A percentile compares a stretch with the other conserved stretches of the same genome.
These are phyloP conservation scores for Trypanosoma avium DNA, from an alignment of 208 protist genomes.

Conservation along the genomic window DNA sequence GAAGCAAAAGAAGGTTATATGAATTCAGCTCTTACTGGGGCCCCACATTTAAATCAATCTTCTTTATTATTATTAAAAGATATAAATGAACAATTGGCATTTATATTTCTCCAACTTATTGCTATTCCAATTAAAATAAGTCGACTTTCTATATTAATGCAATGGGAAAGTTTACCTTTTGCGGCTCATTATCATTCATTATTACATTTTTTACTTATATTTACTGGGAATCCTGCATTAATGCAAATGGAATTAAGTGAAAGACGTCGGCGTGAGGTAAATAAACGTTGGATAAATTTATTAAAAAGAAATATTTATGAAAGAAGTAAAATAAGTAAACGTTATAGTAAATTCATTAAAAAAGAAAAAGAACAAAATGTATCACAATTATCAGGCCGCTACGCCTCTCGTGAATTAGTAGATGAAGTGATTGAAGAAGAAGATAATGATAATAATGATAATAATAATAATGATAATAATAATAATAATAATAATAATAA, in stretches of 20 bases:
- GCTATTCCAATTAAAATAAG: constrained; percentile 44
- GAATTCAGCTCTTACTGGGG: neutral
- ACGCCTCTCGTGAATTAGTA: constrained; percentile 16
- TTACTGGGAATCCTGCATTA: constrained; percentile 35
- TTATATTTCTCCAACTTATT: constrained; percentile 30
- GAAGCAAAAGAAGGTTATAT: constrained; percentile 24
- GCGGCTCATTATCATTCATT: constrained; percentile 46
- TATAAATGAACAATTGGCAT: constrained; percentile 20
- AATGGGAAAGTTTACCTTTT: constrained; percentile 43
- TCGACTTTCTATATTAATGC: constrained; percentile 41
- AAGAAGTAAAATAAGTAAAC: too few relatives aligned
- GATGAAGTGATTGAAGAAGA: neutral
- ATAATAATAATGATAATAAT: neutral
- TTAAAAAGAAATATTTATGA: too few relatives aligned
- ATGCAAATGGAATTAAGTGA: constrained; percentile 27
- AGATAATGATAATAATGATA: neutral
- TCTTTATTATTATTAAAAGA: constrained; percentile 5
- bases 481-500: neutral
- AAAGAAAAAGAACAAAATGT: too few relatives aligned
- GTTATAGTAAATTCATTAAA: too few relatives aligned
- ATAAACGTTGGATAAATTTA: constrained; percentile 20
- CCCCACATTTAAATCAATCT: constrained; percentile 4
- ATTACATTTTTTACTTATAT: constrained; percentile 46
- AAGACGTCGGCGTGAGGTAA: constrained; percentile 27
- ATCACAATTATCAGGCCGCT: constrained; percentile 7